Base-by-base conservation (phyloP, 2,329 filamentous ascomycete species). In the Fusarium pininemorale region DNA sequence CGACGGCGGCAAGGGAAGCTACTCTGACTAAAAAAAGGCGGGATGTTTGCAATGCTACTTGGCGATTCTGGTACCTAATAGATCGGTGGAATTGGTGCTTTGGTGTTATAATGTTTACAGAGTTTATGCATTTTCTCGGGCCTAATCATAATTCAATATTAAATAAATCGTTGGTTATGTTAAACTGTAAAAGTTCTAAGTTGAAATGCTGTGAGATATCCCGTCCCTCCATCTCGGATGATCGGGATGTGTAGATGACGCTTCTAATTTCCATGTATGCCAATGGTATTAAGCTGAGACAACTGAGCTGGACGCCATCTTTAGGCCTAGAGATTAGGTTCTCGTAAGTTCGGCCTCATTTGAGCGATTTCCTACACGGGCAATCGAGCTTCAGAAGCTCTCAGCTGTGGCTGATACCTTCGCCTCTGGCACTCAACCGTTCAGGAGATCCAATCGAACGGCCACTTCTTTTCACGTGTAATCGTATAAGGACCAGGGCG, bases 201-300 rank as follows among this genome's bases (percentile, higher is more conserved):
- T 15, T 32, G 32, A 63, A 37, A 28, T 68, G 26, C 37, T 60
- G 58, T 71, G 47, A 50, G 50, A 58, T 24, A 53, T 72, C 41
- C 67, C 71, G 67, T 24, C 63, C 67, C 71, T 72, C 71, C 55
- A 61, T 56, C 44, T 62, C 26, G 47, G 55, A 45, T 64, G 15
- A 56, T 45, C 67, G 63, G 66, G 59, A 60, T 22, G 22, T 51
- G 37, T 41, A 32, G 38, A 42, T 65, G 59, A 61, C 37, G 54
- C 41, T 51, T 53, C 26, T 24, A 45, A 47, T 39, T 28, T 38
- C 24, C 32, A 16, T 24, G 8, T 14, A 30, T 67, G 15, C 44
- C 70, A 74, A 60, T 63, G 26, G 60, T 37, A 44, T 32, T 9
- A n/a, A 39, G 11, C 12, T 24, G 28, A 24, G 13, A 13, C 39